Conservation (phyloP, 352 stramenopile genomes). For the Blastocystis hominis region DNA sequence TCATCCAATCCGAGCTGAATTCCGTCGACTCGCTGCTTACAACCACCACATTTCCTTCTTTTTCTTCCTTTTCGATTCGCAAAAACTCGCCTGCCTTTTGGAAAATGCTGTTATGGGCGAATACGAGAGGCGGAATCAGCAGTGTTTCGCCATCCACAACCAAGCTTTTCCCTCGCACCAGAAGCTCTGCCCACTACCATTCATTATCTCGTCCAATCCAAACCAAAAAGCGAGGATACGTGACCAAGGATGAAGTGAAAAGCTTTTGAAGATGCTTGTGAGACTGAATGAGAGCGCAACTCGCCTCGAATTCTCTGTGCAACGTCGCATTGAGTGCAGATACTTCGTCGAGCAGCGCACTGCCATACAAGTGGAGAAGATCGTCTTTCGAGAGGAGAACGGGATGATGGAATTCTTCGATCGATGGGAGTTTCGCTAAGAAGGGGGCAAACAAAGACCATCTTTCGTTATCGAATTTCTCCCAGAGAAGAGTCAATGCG, state of each 20-base stretch:
- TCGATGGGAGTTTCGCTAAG: not conserved
- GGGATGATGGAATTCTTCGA: not conserved
- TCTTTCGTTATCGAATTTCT: not conserved
- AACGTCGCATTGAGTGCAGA: not conserved
- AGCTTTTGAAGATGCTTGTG: not conserved
- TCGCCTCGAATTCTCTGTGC: not conserved
- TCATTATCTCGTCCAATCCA: not conserved
- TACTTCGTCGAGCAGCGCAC: not conserved
- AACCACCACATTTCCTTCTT: not conserved
- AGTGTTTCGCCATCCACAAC: not conserved
- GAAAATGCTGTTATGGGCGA: slow-evolving; percentile 3
- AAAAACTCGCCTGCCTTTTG: not conserved
- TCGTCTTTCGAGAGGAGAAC: not conserved
- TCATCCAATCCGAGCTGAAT: not conserved
- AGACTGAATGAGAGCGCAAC: not conserved
- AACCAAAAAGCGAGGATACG: not conserved
- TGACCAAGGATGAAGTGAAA: not conserved
- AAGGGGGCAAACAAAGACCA: not conserved
- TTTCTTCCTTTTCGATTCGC: not conserved
- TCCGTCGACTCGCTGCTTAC: not conserved
- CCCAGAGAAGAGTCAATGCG: not conserved
- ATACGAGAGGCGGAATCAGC: not conserved
- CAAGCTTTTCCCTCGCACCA: not conserved
- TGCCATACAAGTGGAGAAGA: not conserved
- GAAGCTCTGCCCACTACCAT: not conserved